Evolutionary conservation across 2,329 filamentous ascomycete species (phyloP), one percentile per base, ranked within the genome.

Genomic region (Westerdykella ornata): DNA sequence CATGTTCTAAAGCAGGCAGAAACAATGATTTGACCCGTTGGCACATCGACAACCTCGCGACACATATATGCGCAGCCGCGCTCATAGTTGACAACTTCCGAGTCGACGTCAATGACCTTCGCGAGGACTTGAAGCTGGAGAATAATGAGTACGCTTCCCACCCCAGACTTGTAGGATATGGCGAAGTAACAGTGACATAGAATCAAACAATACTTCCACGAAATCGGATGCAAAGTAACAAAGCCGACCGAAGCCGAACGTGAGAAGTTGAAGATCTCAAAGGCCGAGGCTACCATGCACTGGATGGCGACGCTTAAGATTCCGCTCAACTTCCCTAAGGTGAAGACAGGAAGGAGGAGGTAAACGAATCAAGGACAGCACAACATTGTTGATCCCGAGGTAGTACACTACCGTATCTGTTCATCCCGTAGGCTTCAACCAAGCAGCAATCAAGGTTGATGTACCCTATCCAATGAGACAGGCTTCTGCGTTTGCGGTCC

Each of bases 271-370:
- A 72, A 77, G 43, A 74, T 81, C 50, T 77, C 75, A 22, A 81
- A 81, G 60, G 77, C 77, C 1, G 74, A 79, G 56, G 76, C 74
- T 3, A 64, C 67, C 15, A 78, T 78, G 42, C 79, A 80, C 46
- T 75, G 68, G 45, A 69, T 89, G 37, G 88, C 85, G 11, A 80
- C 80, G 52, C 69, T 97, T 55, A 78, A 76, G 53, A 65, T 96
- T 47, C 92, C 92, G 3, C 70, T 96, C 35, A 76, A 82, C 44
- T 96, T 96, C 62, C 92, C 90, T 1, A 88, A 84, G 69, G 44
- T 61, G 8, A 55, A 51, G 32, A 56, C 51, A 13, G 48, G 50
- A 9, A 26, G 22, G 7, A 26, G 22, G 22, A 26, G 12, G 7
- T 26, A 26, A 26, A 22, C 8, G 7, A 11, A 26, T 26, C 22